These are phyloP conservation scores for Leptoxyphium fumago DNA, from an alignment of 2,329 filamentous ascomycete genomes.

Conservation along the genomic window DNA sequence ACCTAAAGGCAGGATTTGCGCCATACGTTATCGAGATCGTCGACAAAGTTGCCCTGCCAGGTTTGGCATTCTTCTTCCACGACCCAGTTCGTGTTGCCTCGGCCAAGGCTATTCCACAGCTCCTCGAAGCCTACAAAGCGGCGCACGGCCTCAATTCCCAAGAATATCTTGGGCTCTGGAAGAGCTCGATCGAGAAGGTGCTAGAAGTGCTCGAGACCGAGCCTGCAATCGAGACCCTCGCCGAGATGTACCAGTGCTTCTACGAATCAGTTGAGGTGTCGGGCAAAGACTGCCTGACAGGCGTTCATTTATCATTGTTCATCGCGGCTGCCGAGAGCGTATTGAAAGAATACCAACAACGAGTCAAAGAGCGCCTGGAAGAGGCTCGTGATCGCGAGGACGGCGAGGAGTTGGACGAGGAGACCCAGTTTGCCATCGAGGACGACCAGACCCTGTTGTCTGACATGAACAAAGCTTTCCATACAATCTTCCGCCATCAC, in stretches of 20 bases:
- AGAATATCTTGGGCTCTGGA: slow-evolving; percentile 72
- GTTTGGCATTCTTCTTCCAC: slow-evolving; percentile 97
- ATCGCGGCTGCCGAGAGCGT: slow-evolving; percentile 75
- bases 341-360: slow-evolving; percentile 81
- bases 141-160: slow-evolving; percentile 68
- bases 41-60: slow-evolving; percentile 89
- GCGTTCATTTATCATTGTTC: slow-evolving; percentile 70
- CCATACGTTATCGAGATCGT: slow-evolving; percentile 86
- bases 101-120: slow-evolving; percentile 83
- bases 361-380: slow-evolving; percentile 69
- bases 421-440: slow-evolving; percentile 79
- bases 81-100: slow-evolving; percentile 92
- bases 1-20: slow-evolving; percentile 83
- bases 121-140: slow-evolving; percentile 88
- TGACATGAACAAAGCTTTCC: slow-evolving; percentile 99
- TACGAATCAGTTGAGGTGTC: slow-evolving; percentile 95
- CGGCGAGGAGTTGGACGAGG: slow-evolving; percentile 60
- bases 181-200: slow-evolving; percentile 71
- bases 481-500: slow-evolving; percentile 97
- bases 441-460: slow-evolving; percentile 93
- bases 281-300: slow-evolving; percentile 66
- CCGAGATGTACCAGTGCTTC: slow-evolving; percentile 99
- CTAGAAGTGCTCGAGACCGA: slow-evolving; percentile 88
- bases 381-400: slow-evolving; percentile 73
- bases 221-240: slow-evolving; percentile 87